phyloP scores from a whole-genome alignment of 2,329 filamentous ascomycete species.

The Exophiala calicioides region DNA sequence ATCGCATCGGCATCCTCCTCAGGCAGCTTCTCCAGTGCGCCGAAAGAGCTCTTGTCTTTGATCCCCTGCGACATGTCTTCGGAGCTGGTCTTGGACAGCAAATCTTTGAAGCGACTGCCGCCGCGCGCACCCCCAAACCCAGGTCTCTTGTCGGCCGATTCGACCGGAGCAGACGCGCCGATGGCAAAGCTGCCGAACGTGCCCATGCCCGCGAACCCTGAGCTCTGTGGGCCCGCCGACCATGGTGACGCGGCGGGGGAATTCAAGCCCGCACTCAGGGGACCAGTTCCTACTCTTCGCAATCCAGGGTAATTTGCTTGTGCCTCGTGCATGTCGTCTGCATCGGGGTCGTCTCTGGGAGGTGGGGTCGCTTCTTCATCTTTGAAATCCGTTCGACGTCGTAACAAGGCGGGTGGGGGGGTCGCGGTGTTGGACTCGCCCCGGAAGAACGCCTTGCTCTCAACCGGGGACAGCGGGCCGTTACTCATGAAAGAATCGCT shows the following conservation, averaged over 20 bases:
- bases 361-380: slow-evolving; percentile 46
- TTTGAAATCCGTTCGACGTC: slow-evolving; percentile 63
- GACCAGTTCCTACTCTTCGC: slow-evolving; percentile 59
- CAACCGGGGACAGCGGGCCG: slow-evolving; percentile 51
- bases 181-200: slow-evolving; percentile 91
- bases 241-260: slow-evolving; percentile 56
- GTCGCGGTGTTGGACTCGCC: slow-evolving; percentile 58
- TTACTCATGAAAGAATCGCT: slow-evolving; percentile 63
- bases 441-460: slow-evolving; percentile 48
- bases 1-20: slow-evolving; percentile 52
- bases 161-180: slow-evolving; percentile 51
- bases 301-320: slow-evolving; percentile 55
- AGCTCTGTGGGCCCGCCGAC: slow-evolving; percentile 60
- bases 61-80: slow-evolving; percentile 60
- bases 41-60: slow-evolving; percentile 58
- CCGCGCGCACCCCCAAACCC: slow-evolving; percentile 67
- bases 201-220: slow-evolving; percentile 72
- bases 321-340: slow-evolving; percentile 42
- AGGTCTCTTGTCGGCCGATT: slow-evolving; percentile 65
- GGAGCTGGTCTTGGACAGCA: slow-evolving; percentile 74
- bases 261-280: slow-evolving; percentile 52
- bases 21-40: slow-evolving; percentile 55
- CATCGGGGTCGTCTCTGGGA: slow-evolving; percentile 55
- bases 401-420: slow-evolving; percentile 61
- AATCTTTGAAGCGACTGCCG: slow-evolving; percentile 81